phyloP scores from a whole-genome alignment of 257 asterid species.

The Lycium ferocissimum region DNA sequence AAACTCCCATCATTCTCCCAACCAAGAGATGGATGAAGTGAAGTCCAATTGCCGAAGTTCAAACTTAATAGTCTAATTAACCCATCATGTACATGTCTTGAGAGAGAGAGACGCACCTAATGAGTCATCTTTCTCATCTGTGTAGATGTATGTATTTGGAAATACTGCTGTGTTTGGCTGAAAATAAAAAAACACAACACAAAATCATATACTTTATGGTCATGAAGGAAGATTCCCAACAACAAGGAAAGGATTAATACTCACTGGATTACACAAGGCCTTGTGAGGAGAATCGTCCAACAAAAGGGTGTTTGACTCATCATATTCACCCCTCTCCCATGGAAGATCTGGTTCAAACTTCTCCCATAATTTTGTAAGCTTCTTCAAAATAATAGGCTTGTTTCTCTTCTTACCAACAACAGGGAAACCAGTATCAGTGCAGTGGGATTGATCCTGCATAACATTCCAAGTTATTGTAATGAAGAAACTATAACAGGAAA shows the following conservation, averaged over 20 bases:
- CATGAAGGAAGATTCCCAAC: slow-evolving; percentile 34
- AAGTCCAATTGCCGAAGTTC: background rate
- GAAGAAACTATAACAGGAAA: background rate
- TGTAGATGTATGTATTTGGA: slow-evolving; percentile 61
- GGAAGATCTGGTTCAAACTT: slow-evolving; percentile 72
- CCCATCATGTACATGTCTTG: background rate
- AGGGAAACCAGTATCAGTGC: slow-evolving; percentile 59
- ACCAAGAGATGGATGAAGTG: background rate
- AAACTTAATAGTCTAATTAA: background rate
- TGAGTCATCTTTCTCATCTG: slow-evolving; percentile 57
- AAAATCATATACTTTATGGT: slow-evolving; percentile 62
- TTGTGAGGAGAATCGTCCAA: slow-evolving; percentile 83
- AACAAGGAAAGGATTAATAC: slow-evolving; percentile 39
- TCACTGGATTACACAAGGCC: slow-evolving; percentile 82
- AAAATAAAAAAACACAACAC: slow-evolving; percentile 27
- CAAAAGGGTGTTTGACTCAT: slow-evolving; percentile 80
- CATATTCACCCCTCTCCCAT: slow-evolving; percentile 75
- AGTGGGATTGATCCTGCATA: slow-evolving; percentile 81
- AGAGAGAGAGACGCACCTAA: slow-evolving; percentile 59
- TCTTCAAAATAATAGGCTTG: slow-evolving; percentile 77
- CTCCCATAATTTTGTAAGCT: slow-evolving; percentile 81
- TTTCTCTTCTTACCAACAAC: slow-evolving; percentile 58
- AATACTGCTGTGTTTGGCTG: slow-evolving; percentile 79
- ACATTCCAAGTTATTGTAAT: background rate
- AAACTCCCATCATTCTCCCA: background rate